Base-by-base conservation (phyloP, 1,139 yeast genomes). In the Meyerozyma carpophila region DNA sequence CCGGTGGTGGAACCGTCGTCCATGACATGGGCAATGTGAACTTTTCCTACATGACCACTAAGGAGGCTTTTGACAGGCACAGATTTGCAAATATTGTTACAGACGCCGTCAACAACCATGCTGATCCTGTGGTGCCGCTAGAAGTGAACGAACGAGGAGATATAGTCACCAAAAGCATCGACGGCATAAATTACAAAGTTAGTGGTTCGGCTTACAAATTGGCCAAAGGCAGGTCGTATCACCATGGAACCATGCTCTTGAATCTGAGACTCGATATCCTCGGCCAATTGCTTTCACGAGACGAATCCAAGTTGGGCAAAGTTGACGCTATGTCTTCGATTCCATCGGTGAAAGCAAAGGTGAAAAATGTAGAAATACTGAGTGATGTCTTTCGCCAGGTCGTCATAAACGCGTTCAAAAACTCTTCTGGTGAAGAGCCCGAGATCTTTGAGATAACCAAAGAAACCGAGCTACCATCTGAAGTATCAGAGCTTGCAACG, bases 1-100 rank as follows among this genome's bases (percentile, higher is more conserved):
- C 95, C 2, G 99, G 99, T 1, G 99, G 99, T 1, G 99, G 99
- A 0, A 82, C 98, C 0, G 99, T 94, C 0, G 96, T 90, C 9
- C 99, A 94, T 59, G 98, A 93, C 62, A 55, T 73, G n/a, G 96
- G 98, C 0, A 94, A 94, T 56, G 81, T 84, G 20, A 94, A 94
- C 58, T 94, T 84, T 62, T 83, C 95, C 7, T 89, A 79, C 52
- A 82, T 93, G 73, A 81, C 89, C 16, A 70, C 84, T 2, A 79
- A 90, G 48, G 73, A 69, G 4, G 75, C 73, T 2, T 94, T 94
- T 56, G 76, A 81, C 50, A 66, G 96, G 37, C 76, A 75, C 40
- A 70, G 62, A 37, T 89, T 85, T 58, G 83, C 89, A 3, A 56
- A 70, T 7, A 53, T 75, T 49, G 68, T 90, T 8, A 74, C 72